A percentile compares a stretch with the other conserved stretches of the same genome.
These are phyloP conservation scores for Rhizopogon vinicolor DNA, from an alignment of 768 basidiomycete species.

Conservation along the genomic window DNA sequence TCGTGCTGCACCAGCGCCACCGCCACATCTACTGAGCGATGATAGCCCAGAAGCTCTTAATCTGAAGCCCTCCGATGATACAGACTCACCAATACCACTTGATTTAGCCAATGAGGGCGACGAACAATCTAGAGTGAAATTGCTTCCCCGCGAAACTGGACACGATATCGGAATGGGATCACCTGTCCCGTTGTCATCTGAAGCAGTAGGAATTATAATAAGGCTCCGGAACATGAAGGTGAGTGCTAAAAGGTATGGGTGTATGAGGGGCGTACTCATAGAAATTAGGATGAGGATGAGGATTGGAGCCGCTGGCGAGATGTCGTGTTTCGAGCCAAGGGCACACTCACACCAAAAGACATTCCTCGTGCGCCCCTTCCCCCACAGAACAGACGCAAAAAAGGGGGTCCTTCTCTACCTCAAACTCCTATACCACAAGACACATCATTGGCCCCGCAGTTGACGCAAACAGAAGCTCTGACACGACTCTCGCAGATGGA, in stretches of 20 bases:
- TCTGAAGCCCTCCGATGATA: background rate
- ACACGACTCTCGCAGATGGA: constrained; percentile 23
- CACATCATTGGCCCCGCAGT: constrained; percentile 22
- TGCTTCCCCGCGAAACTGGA: constrained; percentile 80
- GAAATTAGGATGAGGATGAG: constrained; percentile 70
- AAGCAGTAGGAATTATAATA: constrained; percentile 77
- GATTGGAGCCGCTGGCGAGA: constrained; percentile 90
- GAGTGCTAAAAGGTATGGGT: constrained; percentile 7
- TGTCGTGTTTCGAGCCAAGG: constrained; percentile 76
- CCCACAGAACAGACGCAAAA: constrained; percentile 54
- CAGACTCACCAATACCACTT: background rate
- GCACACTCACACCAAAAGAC: constrained; percentile 38
- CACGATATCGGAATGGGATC: constrained; percentile 87
- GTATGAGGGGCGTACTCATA: background rate
- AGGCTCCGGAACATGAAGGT: constrained; percentile 82
- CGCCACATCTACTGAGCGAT: constrained; percentile 27
- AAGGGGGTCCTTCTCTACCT: constrained; percentile 37
- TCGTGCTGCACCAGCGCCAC: constrained; percentile 58
- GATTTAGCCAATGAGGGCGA: constrained; percentile 1
- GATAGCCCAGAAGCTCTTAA: constrained; percentile 46
- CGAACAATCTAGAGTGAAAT: constrained; percentile 25
- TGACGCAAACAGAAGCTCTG: constrained; percentile 47
- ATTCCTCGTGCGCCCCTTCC: constrained; percentile 38
- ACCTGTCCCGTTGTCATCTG: constrained; percentile 70
- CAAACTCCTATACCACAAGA: background rate